Percentiles rank a stretch among this genome's conserved stretches.
Evolutionary conservation across 2,329 filamentous ascomycete genomes (phyloP).

Genomic region (Claviceps spartinae): DNA sequence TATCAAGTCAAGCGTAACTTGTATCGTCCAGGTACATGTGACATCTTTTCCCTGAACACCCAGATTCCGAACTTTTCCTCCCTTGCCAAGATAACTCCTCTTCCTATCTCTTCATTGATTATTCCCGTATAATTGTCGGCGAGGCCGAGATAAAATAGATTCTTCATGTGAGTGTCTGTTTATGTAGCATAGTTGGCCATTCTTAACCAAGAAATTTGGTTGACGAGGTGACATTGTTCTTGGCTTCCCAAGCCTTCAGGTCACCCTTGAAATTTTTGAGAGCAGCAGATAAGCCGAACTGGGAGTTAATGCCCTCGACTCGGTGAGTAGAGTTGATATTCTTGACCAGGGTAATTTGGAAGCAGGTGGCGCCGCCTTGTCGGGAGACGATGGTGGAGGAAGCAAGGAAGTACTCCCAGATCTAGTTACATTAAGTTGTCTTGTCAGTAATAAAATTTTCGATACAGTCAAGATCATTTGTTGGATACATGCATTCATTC

Average conservation of each 20-base stretch:
- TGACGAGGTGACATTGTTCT: conserved; percentile 22
- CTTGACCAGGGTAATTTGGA: conserved; percentile 80
- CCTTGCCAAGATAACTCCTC: background rate
- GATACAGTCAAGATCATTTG: background rate
- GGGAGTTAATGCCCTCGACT: conserved; percentile 58
- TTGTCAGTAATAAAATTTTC: background rate
- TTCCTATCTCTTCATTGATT: background rate
- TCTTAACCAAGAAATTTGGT: conserved; percentile 15
- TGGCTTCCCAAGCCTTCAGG: conserved; percentile 21
- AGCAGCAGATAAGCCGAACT: conserved; percentile 57
- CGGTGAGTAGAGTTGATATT: conserved; percentile 86
- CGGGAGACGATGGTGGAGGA: conserved; percentile 75
- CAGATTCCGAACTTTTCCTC: background rate
- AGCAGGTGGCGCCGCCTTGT: conserved; percentile 77
- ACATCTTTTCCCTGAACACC: no score
- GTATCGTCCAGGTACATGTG: no score
- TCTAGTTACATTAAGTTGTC: conserved; percentile 29
- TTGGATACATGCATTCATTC: background rate
- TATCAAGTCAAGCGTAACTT: no score
- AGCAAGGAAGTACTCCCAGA: conserved; percentile 88
- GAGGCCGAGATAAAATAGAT: background rate
- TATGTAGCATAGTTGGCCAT: background rate
- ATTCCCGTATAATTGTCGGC: background rate
- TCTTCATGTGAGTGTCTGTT: background rate
- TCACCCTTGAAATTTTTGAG: conserved; percentile 24